phyloP scores from a whole-genome alignment of 257 asterid species.

The Penstemon davidsonii region DNA sequence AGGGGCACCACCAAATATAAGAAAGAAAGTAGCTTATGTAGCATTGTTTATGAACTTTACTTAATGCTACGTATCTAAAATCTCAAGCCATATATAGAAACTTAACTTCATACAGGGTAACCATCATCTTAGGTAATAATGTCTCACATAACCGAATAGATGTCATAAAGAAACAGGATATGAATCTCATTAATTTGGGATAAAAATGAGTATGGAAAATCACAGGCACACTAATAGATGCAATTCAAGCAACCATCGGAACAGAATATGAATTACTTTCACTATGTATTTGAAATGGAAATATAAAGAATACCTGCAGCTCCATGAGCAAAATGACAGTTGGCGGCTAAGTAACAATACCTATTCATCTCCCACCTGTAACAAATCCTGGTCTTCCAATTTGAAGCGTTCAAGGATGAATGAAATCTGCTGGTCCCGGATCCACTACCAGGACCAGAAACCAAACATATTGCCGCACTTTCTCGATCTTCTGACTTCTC shows the following conservation, averaged over 20 bases:
- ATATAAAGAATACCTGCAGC: slow-evolving; percentile 38
- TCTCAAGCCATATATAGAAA: not conserved
- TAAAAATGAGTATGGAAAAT: not conserved
- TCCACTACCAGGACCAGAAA: slow-evolving; percentile 46
- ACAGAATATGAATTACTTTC: not conserved
- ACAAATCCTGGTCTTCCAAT: slow-evolving; percentile 60
- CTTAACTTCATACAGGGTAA: not conserved
- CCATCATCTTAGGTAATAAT: not conserved
- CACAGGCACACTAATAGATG: not conserved
- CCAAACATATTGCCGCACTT: slow-evolving; percentile 60
- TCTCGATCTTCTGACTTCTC: slow-evolving; percentile 50
- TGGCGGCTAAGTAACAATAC: slow-evolving; percentile 50
- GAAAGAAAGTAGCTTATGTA: not conserved
- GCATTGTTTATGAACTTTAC: not conserved
- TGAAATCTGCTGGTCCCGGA: slow-evolving; percentile 33
- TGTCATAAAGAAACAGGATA: not conserved
- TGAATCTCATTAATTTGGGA: not conserved
- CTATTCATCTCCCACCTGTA: slow-evolving; percentile 59
- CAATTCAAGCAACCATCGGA: not conserved
- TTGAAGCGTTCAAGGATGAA: slow-evolving; percentile 36
- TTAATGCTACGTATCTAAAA: not conserved
- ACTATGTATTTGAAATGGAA: not conserved
- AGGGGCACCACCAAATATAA: not conserved
- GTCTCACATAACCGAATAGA: not conserved
- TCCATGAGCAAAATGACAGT: slow-evolving; percentile 71